Conservation (phyloP, 768 basidiomycete species). For the Xerocomellus dryophilus region DNA sequence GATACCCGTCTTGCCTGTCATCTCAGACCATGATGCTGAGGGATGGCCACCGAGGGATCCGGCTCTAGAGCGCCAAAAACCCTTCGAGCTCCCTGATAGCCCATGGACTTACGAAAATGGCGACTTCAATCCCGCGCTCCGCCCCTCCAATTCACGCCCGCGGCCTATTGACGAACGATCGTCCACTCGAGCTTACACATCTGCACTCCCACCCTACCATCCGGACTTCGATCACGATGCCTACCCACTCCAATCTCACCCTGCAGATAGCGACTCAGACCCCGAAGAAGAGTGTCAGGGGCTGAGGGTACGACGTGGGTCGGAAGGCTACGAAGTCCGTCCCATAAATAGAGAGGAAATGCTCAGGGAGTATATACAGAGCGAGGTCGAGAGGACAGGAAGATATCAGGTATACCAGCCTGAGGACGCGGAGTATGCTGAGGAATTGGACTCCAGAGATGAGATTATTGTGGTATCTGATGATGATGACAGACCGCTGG, state of each 20-base stretch:
- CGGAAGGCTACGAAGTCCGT: constrained; percentile 79
- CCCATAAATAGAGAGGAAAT: constrained; percentile 61
- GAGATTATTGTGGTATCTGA: constrained; percentile 8
- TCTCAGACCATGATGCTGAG: constrained; percentile 36
- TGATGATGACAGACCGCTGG: constrained; percentile 24
- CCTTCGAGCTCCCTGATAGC: constrained; percentile 50
- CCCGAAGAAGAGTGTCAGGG: constrained; percentile 33
- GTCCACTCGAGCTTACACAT: constrained; percentile 35
- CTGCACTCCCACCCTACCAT: constrained; percentile 71
- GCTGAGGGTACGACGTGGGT: constrained; percentile 60
- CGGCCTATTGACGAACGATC: constrained; percentile 28
- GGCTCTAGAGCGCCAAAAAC: constrained; percentile 31
- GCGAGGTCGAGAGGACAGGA: constrained; percentile 52
- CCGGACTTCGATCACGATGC: constrained; percentile 54
- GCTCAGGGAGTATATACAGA: constrained; percentile 53
- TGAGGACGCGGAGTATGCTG: constrained; percentile 47
- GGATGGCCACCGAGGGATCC: constrained; percentile 80
- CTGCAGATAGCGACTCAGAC: constrained; percentile 24
- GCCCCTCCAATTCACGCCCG: constrained; percentile 52
- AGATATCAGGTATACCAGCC: constrained; percentile 71
- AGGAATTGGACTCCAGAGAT: constrained; percentile 21
- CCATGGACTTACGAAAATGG: constrained; percentile 89
- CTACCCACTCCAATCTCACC: constrained; percentile 19
- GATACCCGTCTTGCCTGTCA: constrained; percentile 10
- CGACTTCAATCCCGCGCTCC: constrained; percentile 70